A percentile compares a stretch with the other conserved stretches of the same genome.
Evolutionary conservation across 805 yeast species (phyloP).

Genomic region (Sporopachydermia lactativora): DNA sequence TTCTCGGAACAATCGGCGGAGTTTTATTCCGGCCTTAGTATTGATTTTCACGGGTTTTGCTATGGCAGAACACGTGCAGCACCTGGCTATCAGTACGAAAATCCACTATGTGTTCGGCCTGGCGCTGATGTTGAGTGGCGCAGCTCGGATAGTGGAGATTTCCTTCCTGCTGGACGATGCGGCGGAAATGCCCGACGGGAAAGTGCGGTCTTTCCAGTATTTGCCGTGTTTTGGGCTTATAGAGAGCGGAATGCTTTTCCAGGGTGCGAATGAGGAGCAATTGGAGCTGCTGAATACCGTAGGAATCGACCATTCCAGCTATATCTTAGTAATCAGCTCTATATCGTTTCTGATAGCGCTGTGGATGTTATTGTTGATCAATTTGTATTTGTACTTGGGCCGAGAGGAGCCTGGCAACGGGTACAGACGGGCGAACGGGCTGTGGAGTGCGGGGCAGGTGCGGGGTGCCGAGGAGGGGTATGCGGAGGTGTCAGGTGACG

Average conservation of each 20-base stretch:
- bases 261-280: conserved; percentile 92
- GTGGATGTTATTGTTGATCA: conserved; percentile 48
- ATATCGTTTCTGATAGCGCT: conserved; percentile 61
- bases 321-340: conserved; percentile 54
- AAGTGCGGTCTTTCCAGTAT: conserved; percentile 63
- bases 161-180: conserved; percentile 56
- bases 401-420: background rate
- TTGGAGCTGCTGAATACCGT: conserved; percentile 51
- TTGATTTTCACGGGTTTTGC: conserved; percentile 87
- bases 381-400: conserved; percentile 37
- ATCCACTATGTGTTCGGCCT: conserved; percentile 82
- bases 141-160: conserved; percentile 64
- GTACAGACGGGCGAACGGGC: background rate
- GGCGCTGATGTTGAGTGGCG: conserved; percentile 67
- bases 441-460: background rate
- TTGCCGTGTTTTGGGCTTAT: conserved; percentile 73
- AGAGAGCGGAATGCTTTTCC: conserved; percentile 68
- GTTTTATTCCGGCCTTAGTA: conserved; percentile 69
- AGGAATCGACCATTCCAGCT: conserved; percentile 78
- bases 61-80: conserved; percentile 83
- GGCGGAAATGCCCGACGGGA: conserved; percentile 22
- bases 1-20: conserved; percentile 51
- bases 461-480: background rate
- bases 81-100: conserved; percentile 62
- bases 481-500: background rate